phyloP scores from a whole-genome alignment of 345 rosid species.

The Sapria himalayana region DNA sequence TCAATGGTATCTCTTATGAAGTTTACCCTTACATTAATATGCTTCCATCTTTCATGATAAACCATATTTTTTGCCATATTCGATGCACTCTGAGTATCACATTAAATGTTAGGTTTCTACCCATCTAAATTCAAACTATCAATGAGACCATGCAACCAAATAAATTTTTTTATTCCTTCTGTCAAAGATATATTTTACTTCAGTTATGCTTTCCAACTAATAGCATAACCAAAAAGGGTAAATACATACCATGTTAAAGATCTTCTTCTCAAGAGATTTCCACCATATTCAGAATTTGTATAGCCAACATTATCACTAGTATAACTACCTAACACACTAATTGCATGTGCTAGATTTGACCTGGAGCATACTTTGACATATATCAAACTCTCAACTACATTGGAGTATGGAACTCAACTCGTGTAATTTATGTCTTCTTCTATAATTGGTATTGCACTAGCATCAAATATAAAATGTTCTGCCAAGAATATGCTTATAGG shows the following conservation, averaged over 20 bases:
- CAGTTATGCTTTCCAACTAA: too few species aligned
- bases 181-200: too few species aligned
- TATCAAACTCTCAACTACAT: background rate
- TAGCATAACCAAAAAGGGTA: background rate
- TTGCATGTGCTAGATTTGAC: background rate
- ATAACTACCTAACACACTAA: too few species aligned
- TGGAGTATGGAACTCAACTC: background rate
- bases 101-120: background rate
- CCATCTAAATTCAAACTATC: background rate
- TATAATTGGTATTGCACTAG: background rate
- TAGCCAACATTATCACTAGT: too few species aligned
- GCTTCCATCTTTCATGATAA: too few species aligned
- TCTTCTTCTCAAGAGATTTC: too few species aligned
- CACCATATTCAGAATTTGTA: too few species aligned
- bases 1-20: too few species aligned
- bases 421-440: too few species aligned
- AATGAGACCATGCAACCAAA: too few species aligned
- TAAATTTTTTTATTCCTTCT: too few species aligned
- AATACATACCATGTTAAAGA: background rate
- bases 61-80: background rate
- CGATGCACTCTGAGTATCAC: background rate
- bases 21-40: too few species aligned
- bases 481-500: background rate
- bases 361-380: background rate
- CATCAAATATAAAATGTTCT: background rate